Percentiles rank a stretch among this genome's conserved stretches.
These are phyloP conservation scores for Fusarium sp. DNA, from an alignment of 2,329 filamentous ascomycete genomes.

Conservation along the genomic window DNA sequence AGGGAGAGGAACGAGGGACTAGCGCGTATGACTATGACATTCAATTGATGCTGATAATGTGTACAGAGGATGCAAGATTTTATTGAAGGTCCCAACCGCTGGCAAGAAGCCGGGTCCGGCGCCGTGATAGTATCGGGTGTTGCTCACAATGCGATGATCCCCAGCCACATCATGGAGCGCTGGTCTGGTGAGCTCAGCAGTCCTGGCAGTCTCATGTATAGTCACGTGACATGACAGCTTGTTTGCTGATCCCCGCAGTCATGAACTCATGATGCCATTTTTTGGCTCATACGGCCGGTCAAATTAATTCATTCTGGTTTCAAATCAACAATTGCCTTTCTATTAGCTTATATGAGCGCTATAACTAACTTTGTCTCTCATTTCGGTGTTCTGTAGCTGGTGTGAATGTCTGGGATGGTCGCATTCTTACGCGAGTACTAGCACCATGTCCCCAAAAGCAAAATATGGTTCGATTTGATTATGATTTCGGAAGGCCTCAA, in stretches of 20 bases:
- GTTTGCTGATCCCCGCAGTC: constrained; percentile 41
- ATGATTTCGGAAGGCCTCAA: not conserved
- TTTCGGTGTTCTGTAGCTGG: constrained; percentile 7
- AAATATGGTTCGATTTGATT: constrained; percentile 23
- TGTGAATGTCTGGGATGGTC: not conserved
- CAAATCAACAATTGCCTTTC: not conserved
- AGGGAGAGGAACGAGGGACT: not conserved
- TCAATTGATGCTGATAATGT: constrained; percentile 3
- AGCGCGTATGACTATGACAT: constrained; percentile 23
- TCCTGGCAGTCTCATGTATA: constrained; percentile 37
- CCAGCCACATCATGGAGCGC: constrained; percentile 47
- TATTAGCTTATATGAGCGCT: not conserved
- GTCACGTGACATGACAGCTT: constrained; percentile 40
- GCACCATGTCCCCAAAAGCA: constrained; percentile 39
- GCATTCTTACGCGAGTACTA: constrained; percentile 26
- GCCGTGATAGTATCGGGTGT: constrained; percentile 32
- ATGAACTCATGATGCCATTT: constrained; percentile 46
- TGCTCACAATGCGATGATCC: constrained; percentile 22
- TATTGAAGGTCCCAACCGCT: constrained; percentile 36
- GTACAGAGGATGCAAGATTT: not conserved
- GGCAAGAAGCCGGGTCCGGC: constrained; percentile 40
- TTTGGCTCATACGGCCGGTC: not conserved
- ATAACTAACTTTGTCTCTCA: not conserved
- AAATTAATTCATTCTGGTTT: constrained; percentile 1
- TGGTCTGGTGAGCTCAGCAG: constrained; percentile 12